Base-by-base conservation (phyloP, 2,329 filamentous ascomycete genomes). In the Exophiala bonariae region DNA sequence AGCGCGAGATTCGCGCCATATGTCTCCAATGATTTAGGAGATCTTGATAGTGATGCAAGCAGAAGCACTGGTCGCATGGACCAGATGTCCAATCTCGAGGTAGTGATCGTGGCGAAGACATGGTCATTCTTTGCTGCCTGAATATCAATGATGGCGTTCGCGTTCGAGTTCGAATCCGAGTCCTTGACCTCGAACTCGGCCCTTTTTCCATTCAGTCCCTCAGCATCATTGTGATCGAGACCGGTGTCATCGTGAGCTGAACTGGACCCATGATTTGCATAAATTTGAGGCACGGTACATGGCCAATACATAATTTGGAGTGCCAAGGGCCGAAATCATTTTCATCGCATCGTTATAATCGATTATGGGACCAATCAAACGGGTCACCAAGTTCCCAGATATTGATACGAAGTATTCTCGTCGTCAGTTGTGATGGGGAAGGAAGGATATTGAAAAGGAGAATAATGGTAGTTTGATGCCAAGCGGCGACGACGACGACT, bases 51-150 rank as follows among this genome's bases (percentile, higher is more conserved):
- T 19, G 90, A 82, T 50, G 90, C 90, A 43, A 97, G 80, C 22
- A 96, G 82, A 18, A 91, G 90, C 44, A 89, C 91, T 39, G 93
- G 93, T 87, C 92, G 92, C 45, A 89, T 92, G 72, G 99, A 93
- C 93, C 93, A 99, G 57, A 99, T 79, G n/a, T 87, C 89, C 66
- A 99, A 82, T 10, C 87, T 87, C 2, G 87, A 87, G 4, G 80
- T 74, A 1, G 92, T 96, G 63, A 96, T 89, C 37, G 89, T 89
- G 41, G 88, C 88, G 69, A 99, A 96, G 52, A 87, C 72, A 61
- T 91, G 86, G 32, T 91, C 91, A 46, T 80, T 85, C 35, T 91
- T 82, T 2, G 91, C 87, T 32, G 90, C 80, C 55, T 83, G 82
- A 44, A 96, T 74, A 5, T 87, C 87, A 52, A 89, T 72, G 44